Evolutionary conservation across 2,329 filamentous ascomycete genomes (phyloP), one percentile per base, ranked within the genome.

Genomic region (Aspergillus costaricaensis): DNA sequence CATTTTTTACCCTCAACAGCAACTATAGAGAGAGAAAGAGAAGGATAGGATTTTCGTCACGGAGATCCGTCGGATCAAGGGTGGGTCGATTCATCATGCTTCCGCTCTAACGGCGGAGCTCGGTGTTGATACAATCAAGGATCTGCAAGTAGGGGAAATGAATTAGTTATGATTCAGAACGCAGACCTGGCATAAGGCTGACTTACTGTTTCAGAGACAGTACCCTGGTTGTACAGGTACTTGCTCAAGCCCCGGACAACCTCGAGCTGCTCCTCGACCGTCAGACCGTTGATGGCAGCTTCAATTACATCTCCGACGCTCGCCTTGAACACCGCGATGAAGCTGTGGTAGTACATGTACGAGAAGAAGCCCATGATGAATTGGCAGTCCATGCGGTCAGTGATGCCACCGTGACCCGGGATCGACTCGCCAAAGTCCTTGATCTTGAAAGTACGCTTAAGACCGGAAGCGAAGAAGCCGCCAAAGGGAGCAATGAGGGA

Each of bases 321-420:
- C 41, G 90, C 88, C 77, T 94, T 92, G 82, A 96, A 88, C 6
- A 92, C 84, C 4, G 93, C 93, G 71, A 99, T 94, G 76, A 99
- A 99, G 72, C 91, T 95, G 76, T 97, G 93, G 80, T 96, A 99
- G 80, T 99, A 99, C 85, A 99, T 93, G 81, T 92, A 98, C 15
- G 94, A 87, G 72, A 99, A 98, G 79, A 96, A 95, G 8, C 95
- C 95, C 95, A 99, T 99, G 81, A 98, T 98, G 80, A 99, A 99
- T 75, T 99, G 95, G 77, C 95, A 99, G 75, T 99, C 95, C 94
- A 99, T 98, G 63, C 95, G 91, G 75, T 99, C 95, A 15, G 95
- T 99, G 81, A 99, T 98, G 68, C 95, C 95, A 62, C 95, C 95
- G 72, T 99, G 95, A 21, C 95, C 95, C 1, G 95, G 95, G 68